Evolutionary conservation across 352 stramenopile genomes (phyloP), one percentile per base, ranked within the genome.

Genomic region (Albugo candida): DNA sequence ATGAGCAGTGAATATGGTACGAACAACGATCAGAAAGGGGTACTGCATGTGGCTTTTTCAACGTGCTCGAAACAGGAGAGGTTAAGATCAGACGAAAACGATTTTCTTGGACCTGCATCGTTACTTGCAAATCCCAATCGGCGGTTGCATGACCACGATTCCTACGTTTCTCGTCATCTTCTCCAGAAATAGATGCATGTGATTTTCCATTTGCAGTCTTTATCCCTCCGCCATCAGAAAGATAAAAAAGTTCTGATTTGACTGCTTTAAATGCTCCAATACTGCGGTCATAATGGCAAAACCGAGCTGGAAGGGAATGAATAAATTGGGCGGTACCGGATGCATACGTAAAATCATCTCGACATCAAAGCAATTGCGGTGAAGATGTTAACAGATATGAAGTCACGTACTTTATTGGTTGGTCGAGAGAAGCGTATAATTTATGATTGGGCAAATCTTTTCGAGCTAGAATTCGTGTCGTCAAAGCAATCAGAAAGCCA

Each of bases 241-340:
- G 49, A 62, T 2, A 58, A 70, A 1, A 58, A 68, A 11, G 60
- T 78, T 17, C 78, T 45, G 56, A 72, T 37, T 45, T 64, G 31
- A 62, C 59, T 18, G 45, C 71, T 5, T 55, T 86, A n/a, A n/a
- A 1, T 60, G 53, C 0, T 57, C 81, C 10, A 70, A 72, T 1
- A 71, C 63, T 0, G 82, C 72, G 17, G 74, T 87, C 8, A 74
- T 63, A 13, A 74, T 91, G 1, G 74, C 67, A 0, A 85, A 83
- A 52, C 72, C 73, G 8, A 91, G 72, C 12, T 91, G 78, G 78
- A 70, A 74, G 31, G 78, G 78, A 2, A 91, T 91, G 56, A 91
- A 91, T 53, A 91, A 87, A 49, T 64, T 86, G 5, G 78, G 78
- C 12, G 78, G 78, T 13, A 67, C 72, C 10, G 78, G 70, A 27